Conservation (phyloP, 2,329 filamentous ascomycete species). For the Fusarium equiseti region DNA sequence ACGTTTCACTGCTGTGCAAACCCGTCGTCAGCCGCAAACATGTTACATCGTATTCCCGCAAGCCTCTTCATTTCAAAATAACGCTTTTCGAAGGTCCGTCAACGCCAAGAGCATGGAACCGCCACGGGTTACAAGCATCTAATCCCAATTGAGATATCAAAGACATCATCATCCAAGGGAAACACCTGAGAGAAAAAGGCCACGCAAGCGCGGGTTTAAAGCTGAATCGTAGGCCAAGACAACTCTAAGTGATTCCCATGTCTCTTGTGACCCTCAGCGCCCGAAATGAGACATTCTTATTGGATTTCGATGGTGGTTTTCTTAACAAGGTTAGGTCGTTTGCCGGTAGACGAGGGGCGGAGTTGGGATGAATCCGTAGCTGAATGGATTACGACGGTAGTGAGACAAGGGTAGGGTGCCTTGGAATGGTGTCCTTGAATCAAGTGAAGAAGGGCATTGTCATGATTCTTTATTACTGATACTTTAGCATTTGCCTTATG, state of each 20-base stretch:
- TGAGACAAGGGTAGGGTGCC: constrained; percentile 20
- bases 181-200: background rate
- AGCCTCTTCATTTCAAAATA: constrained; percentile 8
- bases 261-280: constrained; percentile 15
- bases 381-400: constrained; percentile 16
- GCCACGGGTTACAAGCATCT: constrained; percentile 15
- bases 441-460: constrained; percentile 1
- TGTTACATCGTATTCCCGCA: constrained; percentile 6
- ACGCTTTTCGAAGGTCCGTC: background rate
- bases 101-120: background rate
- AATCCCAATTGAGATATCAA: constrained; percentile 28
- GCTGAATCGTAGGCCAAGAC: constrained; percentile 20
- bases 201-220: constrained; percentile 22
- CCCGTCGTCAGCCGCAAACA: background rate
- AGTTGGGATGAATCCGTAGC: constrained; percentile 16
- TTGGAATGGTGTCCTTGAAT: background rate
- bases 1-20: constrained; percentile 1
- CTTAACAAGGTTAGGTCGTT: constrained; percentile 15
- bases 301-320: constrained; percentile 3
- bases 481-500: background rate
- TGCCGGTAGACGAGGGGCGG: constrained; percentile 13
- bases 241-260: constrained; percentile 11
- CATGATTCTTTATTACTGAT: background rate
- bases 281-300: background rate
- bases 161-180: constrained; percentile 15